Base-by-base conservation (phyloP, 108 stramenopile genomes). In the Craspedostauros australis region DNA sequence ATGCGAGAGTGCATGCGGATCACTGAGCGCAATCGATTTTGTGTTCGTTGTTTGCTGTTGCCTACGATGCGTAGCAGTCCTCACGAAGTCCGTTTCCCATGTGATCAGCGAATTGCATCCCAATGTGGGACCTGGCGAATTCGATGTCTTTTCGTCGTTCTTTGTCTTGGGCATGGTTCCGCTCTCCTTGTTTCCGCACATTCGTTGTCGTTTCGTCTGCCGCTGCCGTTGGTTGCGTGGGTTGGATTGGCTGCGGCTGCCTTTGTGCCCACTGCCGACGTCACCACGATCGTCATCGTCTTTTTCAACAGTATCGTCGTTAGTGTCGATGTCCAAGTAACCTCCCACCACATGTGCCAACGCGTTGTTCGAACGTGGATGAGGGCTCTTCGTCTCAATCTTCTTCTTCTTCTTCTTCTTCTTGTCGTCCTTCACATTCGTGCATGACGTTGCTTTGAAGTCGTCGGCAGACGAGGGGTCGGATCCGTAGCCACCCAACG, bases 401-500 rank as follows among this genome's bases (percentile, higher is more conserved):
- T n/a, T n/a, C n/a, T n/a, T n/a, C n/a, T n/a, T n/a, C n/a, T n/a
- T n/a, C 12, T 14, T 16, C 14, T 20, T 16, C 7, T 19, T 1
- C 15, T 50, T 30, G 5, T 39, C n/a, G 6, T 14, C 30, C 46
- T 8, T 15, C 14, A 24, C 19, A 19, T 19, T 2, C 31, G 3
- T 7, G 11, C 29, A 30, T 27, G 65, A 26, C 24, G 43, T 14
- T 4, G 64, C 33, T 31, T 18, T 32, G 27, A 54, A 54, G 12
- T 33, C 30, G 25, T 56, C 54, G 3, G 11, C 43, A 15, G 43
- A 44, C 12, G 39, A 38, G 2, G 53, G 41, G 46, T 62, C 60
- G 19, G 68, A 70, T 15, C 68, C 68, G 34, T 70, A 70, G 8
- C 49, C 68, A 8, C 46, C 61, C 3, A 70, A 33, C 3, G 47